Conservation (phyloP, 192 early-diverging fungal genomes). For the Coemansia sp. region DNA sequence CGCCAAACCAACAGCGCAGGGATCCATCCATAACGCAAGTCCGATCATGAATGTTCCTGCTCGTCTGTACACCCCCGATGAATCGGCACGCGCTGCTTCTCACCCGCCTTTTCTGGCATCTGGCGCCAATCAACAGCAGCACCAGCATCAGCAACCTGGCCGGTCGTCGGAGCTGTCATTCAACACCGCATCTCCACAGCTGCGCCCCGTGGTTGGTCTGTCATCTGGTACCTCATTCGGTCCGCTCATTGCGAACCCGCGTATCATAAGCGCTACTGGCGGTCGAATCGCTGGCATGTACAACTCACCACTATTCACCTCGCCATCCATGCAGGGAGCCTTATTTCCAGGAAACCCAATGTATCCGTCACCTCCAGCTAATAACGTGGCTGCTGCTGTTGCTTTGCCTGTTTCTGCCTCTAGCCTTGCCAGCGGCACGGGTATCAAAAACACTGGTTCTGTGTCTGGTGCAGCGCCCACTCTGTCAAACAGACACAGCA, state of each 20-base stretch:
- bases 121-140: neutral
- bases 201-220: slow-evolving; percentile 40
- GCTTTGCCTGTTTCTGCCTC: neutral
- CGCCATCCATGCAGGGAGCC: slow-evolving; percentile 9
- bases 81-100: slow-evolving; percentile 4
- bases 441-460: neutral
- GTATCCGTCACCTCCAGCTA: neutral
- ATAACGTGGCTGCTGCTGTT: neutral
- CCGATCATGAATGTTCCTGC: slow-evolving; percentile 31
- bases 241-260: slow-evolving; percentile 13
- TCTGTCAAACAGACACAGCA: neutral
- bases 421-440: neutral
- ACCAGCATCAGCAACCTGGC: slow-evolving; percentile 9
- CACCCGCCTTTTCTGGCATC: neutral
- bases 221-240: slow-evolving; percentile 30
- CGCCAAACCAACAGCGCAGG: slow-evolving; percentile 1
- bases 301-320: slow-evolving; percentile 7
- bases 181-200: slow-evolving; percentile 27
- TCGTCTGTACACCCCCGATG: slow-evolving; percentile 46
- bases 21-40: slow-evolving; percentile 11
- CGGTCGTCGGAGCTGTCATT: slow-evolving; percentile 27
- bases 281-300: slow-evolving; percentile 8
- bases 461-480: neutral
- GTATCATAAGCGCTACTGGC: slow-evolving; percentile 18
- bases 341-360: neutral